Base-by-base conservation (phyloP, 345 rosid species). In the Euclidium syriacum region DNA sequence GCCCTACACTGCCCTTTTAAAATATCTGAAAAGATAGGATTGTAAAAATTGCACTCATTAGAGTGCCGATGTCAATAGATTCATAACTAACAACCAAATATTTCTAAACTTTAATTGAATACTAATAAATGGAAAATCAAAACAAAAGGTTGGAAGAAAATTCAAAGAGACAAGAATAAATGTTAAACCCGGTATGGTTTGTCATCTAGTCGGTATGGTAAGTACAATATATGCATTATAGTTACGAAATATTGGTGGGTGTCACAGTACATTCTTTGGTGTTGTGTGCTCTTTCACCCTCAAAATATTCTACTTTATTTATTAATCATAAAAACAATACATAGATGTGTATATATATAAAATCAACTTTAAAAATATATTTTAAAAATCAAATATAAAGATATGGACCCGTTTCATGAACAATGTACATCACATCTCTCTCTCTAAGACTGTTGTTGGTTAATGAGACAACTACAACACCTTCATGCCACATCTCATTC, bases 391-490 rank as follows among this genome's bases (percentile, higher is more conserved):
- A 51, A 52, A 50, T 40, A 64, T 53, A 64, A 55, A 41, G 35
- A 43, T 49, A 64, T 71, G 75, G 75, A 64, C 59, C 75, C 74
- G 48, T 35, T 15, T 57, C 14, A 26, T 61, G 73, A 69, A 53
- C 68, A 53, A 58, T 64, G 62, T 58, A 58, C 71, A 58, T 64
- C 65, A 64, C 71, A 57, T 56, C 60, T 51, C 65, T 64, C 52
- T 64, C 60, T 50, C 43, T 57, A 18, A 22, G 66, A 58, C 50
- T 72, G 71, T 71, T 72, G 66, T 72, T 64, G 71, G 71, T 72
- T 72, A 72, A 72, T 72, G 75, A 72, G 75, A 72, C 75, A 72
- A 65, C 75, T 42, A 72, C 75, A 72, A 65, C 55, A 72, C 75
- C 61, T 72, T 64, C 52, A 72, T 72, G 75, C 75, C 71, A 64